Base-by-base conservation (phyloP, 257 asterid species). In the Jacaranda copaia region DNA sequence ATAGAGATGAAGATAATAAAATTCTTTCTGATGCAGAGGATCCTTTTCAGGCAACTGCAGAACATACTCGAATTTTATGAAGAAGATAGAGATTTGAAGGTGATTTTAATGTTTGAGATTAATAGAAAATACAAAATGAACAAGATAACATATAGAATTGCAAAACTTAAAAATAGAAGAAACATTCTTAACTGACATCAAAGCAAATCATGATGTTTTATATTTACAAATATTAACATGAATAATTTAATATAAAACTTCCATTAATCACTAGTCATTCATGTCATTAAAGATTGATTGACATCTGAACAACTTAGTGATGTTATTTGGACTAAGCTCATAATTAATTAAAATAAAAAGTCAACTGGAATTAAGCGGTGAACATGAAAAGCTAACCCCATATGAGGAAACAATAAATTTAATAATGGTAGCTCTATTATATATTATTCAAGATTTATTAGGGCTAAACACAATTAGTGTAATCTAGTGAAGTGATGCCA, bases 381-480 rank as follows among this genome's bases (percentile, higher is more conserved):
- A 65, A 32, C 35, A 32, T 64, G 53, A 61, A 56, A 68, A 62
- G 38, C 74, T 65, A 79, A 58, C 71, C 43, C 43, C 63, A 67
- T 58, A 49, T 68, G 80, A 68, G 36, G 59, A 68, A 60, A 39
- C 52, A 42, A 45, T 52, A 32, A 53, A 68, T 68, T 43, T 39
- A 74, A 46, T 40, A 49, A 48, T 4, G 49, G 72, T 42, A 56
- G 36, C 35, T 63, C 53, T 40, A 62, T 64, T 3, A 19, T 78
- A 62, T 57, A 63, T 62, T 61, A 71, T 60, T 38, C 49, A 14
- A 51, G 20, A 15, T 38, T 72, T 38, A 69, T 51, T 57, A 62
- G 25, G 66, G 68, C 38, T 49, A 71, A 62, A 35, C 68, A 75
- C 71, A 79, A 79, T 79, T 80, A 74, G 77, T 74, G 76, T 75